phyloP scores from a whole-genome alignment of 345 rosid species.

The Cochlearia excelsa region DNA sequence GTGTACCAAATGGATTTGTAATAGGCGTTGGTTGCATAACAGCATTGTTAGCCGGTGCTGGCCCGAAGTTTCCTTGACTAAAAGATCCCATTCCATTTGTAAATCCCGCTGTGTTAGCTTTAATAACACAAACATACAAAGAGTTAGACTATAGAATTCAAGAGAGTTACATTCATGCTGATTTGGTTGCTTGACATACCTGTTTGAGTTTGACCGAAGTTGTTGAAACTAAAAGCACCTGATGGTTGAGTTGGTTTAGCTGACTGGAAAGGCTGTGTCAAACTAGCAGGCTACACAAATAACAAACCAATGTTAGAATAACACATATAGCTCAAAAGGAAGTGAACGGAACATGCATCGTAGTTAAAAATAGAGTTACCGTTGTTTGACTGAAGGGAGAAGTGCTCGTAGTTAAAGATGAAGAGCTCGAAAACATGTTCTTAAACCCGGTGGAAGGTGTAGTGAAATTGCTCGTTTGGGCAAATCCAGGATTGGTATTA shows the following conservation, averaged over 20 bases:
- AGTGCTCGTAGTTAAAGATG: conserved; percentile 42
- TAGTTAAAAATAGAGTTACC: conserved; percentile 42
- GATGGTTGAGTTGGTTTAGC: conserved; percentile 53
- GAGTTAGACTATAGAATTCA: conserved; percentile 6
- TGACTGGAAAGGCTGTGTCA: conserved; percentile 43
- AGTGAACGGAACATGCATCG: conserved; percentile 10
- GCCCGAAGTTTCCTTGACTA: conserved; percentile 52
- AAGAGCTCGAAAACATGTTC: conserved; percentile 50
- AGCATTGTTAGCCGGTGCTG: conserved; percentile 44
- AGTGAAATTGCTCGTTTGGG: conserved; percentile 48
- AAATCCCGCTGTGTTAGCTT: conserved; percentile 41
- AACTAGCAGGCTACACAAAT: conserved; percentile 42
- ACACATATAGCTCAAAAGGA: conserved; percentile 9
- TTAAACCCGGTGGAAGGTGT: conserved; percentile 51
- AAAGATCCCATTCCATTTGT: conserved; percentile 44
- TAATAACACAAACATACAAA: conserved; percentile 20
- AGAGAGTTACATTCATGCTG: conserved; percentile 1
- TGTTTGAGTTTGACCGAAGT: conserved; percentile 54
- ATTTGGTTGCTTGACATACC: conserved; percentile 37
- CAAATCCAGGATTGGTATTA: conserved; percentile 38
- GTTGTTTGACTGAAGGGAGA: conserved; percentile 48
- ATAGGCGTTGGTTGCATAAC: conserved; percentile 30
- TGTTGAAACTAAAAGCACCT: conserved; percentile 48
- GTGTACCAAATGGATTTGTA: conserved; percentile 83
- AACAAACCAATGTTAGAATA: conserved; percentile 12